Evolutionary conservation across 768 basidiomycete species (phyloP).

Genomic region (Mycena chlorophos): DNA sequence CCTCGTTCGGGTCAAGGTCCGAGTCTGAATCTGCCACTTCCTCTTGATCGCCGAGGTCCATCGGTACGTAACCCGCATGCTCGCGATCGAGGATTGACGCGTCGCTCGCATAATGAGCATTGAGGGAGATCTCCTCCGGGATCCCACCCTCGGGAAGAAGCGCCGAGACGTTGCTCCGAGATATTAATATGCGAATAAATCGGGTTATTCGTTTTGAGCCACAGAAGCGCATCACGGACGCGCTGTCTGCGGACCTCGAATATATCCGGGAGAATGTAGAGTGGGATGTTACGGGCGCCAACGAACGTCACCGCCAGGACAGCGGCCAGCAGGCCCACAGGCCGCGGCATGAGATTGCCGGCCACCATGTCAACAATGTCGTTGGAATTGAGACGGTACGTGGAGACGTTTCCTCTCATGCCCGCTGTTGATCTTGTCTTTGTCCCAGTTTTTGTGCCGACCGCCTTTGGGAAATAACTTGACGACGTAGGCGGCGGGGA

Average conservation of each 20-base stretch:
- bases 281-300: conserved; percentile 23
- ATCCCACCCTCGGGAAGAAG: conserved; percentile 2
- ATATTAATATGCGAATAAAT: conserved; percentile 28
- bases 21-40: not conserved
- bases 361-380: conserved; percentile 20
- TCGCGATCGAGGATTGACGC: conserved; percentile 2
- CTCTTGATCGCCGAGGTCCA: too few species aligned
- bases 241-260: conserved; percentile 26
- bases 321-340: conserved; percentile 13
- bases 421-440: not conserved
- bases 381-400: conserved; percentile 16
- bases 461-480: conserved; percentile 27
- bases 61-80: conserved; percentile 10
- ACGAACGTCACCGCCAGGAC: conserved; percentile 34
- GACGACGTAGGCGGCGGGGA: conserved; percentile 23
- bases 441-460: not conserved
- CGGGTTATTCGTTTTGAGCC: conserved; percentile 33
- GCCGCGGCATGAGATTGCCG: conserved; percentile 24
- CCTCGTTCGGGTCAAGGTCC: too few species aligned
- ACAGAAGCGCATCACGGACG: conserved; percentile 28
- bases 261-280: conserved; percentile 18
- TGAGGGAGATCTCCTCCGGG: not conserved
- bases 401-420: conserved; percentile 26
- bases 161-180: conserved; percentile 8
- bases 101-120: conserved; percentile 1